Base-by-base conservation (phyloP, 129 eudicot genomes). In the Deinandra increscens region DNA sequence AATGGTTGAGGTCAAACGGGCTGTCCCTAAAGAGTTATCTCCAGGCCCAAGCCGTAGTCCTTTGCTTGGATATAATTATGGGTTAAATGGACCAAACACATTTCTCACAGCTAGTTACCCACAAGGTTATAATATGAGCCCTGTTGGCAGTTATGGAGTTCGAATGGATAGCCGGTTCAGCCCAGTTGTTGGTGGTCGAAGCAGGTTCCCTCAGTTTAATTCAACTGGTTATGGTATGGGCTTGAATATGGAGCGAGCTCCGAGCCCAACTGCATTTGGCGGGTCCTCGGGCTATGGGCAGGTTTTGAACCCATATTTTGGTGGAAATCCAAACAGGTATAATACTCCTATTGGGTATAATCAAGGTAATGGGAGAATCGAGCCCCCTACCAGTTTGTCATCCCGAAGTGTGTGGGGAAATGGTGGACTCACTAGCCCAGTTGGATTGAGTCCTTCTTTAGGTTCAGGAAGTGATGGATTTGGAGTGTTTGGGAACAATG, bases 1-100 rank as follows among this genome's bases (percentile, higher is more conserved):
- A 73, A 84, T 83, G 95, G 97, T 90, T 17, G 97, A 90, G 83
- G 95, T 90, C 36, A 90, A 90, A 75, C 84, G 95, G 36, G 97
- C 97, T 0, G 91, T 90, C 49, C 97, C 97, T 0, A 90, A 90
- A 80, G 97, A 90, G 81, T 67, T 71, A 44, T 87, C 91, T 17
- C 96, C 90, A 12, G 80, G 86, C 51, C 96, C 96, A 19, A 77
- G 43, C 51, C 86, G 89, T 14, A 79, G 86, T 75, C 95, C 89
- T 43, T 60, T 85, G 15, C 60, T 85, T 42, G 91, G 96, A 31
- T 89, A 79, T 62, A 88, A 74, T 60, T 87, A 71, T 36, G 81
- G 83, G 60, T 70, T 87, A 33, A 69, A 68, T 66, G 77, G 91
- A 68, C 73, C 87, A 67, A 87, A 67, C 81, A 75, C 68, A 38